Conservation (phyloP, 441 rosid species). For the Macaranga tanarius region DNA sequence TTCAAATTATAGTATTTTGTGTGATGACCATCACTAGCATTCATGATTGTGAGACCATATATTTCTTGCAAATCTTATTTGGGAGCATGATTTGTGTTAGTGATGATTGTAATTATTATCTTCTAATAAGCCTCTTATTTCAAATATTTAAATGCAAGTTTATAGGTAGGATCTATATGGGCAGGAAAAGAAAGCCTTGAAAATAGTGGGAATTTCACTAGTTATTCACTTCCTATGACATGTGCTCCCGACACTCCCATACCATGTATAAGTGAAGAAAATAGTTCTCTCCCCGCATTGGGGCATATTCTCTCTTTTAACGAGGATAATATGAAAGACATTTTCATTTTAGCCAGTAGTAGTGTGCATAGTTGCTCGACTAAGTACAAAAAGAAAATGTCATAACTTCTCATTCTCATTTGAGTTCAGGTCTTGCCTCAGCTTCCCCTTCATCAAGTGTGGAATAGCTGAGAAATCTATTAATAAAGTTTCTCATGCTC, state of each 20-base stretch:
- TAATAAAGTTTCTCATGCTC: too few species aligned
- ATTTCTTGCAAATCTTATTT: too few species aligned
- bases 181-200: slow-evolving; percentile 61
- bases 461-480: too few species aligned
- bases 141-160: slow-evolving; percentile 80
- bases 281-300: slow-evolving; percentile 49
- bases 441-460: slow-evolving; percentile 52
- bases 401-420: slow-evolving; percentile 28
- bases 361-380: slow-evolving; percentile 82
- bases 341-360: slow-evolving; percentile 54
- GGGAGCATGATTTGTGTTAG: too few species aligned
- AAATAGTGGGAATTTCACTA: slow-evolving; percentile 72
- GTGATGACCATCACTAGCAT: too few species aligned
- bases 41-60: too few species aligned
- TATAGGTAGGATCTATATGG: slow-evolving; percentile 69
- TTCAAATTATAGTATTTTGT: too few species aligned
- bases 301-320: slow-evolving; percentile 79
- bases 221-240: slow-evolving; percentile 42
- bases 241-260: slow-evolving; percentile 76
- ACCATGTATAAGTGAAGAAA: slow-evolving; percentile 50
- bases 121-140: slow-evolving; percentile 9
- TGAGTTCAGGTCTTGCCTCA: slow-evolving; percentile 37
- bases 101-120: too few species aligned
- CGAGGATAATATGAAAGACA: slow-evolving; percentile 73
- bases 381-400: slow-evolving; percentile 71